Evolutionary conservation across 2,329 filamentous ascomycete genomes (phyloP).

Genomic region (Rutstroemia sp.): DNA sequence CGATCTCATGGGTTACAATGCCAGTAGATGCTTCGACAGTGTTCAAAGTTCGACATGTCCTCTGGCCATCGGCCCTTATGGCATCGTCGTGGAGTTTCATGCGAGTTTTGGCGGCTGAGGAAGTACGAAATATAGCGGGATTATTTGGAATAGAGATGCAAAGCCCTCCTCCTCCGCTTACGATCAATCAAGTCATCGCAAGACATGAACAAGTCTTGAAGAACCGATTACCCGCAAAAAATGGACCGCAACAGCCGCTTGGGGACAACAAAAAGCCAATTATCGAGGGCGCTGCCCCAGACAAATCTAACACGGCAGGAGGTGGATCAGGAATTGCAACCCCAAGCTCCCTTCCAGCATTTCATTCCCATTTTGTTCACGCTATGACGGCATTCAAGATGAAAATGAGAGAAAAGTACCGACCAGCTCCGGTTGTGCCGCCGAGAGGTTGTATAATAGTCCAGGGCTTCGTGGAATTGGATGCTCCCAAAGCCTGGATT

Average conservation of each 20-base stretch:
- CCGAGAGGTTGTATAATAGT: constrained; percentile 45
- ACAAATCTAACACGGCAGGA: neutral
- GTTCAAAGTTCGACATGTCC: constrained; percentile 37
- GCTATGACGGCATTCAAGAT: constrained; percentile 24
- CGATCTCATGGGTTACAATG: constrained; percentile 39
- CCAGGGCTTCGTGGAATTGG: constrained; percentile 47
- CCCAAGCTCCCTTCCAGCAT: neutral
- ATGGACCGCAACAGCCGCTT: constrained; percentile 13
- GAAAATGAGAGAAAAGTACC: constrained; percentile 36
- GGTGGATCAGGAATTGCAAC: neutral
- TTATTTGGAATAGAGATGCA: constrained; percentile 38
- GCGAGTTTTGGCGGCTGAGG: constrained; percentile 39
- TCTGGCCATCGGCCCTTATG: constrained; percentile 47
- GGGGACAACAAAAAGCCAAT: constrained; percentile 13
- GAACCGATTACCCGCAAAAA: constrained; percentile 13
- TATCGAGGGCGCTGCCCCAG: constrained; percentile 3
- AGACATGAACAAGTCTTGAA: neutral
- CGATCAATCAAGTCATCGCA: constrained; percentile 17
- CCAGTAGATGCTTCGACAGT: constrained; percentile 42
- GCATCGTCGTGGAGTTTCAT: constrained; percentile 45
- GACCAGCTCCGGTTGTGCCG: constrained; percentile 35
- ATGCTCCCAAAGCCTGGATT: constrained; percentile 38
- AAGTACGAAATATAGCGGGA: constrained; percentile 34
- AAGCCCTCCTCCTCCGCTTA: constrained; percentile 11
- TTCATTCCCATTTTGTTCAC: constrained; percentile 20